Evolutionary conservation across 768 basidiomycete genomes (phyloP), one percentile per base, ranked within the genome.

Genomic region (Russula sp.): DNA sequence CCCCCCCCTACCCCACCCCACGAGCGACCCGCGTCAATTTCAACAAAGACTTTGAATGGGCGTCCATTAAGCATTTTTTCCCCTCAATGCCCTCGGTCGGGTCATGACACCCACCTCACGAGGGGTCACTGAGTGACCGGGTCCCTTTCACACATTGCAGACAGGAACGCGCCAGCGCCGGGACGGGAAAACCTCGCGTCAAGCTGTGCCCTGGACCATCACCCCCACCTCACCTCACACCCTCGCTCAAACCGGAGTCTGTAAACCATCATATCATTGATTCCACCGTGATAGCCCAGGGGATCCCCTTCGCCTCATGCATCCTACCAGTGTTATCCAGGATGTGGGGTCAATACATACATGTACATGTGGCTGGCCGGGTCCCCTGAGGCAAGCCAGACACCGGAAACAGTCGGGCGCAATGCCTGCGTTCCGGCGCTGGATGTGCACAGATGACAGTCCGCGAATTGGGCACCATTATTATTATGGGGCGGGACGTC

Each of bases 121-220:
- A 39, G 39, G 18, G 39, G 18, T 41, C 49, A 18, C 22, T n/a
- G n/a, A 13, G 14, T 29, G 51, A 6, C 43, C 25, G 18, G 25
- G 20, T 3, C 54, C 53, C 54, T 43, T 54, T 43, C 59, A 48
- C 18, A 16, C 38, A 34, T 20, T 2, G 10, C 29, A 39, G 42
- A 47, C 48, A 61, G 60, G 54, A 61, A 56, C 55, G 60, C 60
- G 55, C 55, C 42, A 51, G 60, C 53, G 59, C 59, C 46, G 46
- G 16, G 41, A 7, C 36, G 20, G 10, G n/a, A 8, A 14, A 11
- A 45, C 45, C 45, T 46, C 45, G 22, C 45, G 45, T 22, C 58
- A 45, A 42, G 53, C 54, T 49, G 41, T 42, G 45, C 53, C 45
- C 34, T 35, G 43, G 41, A 41, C 34, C 42, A n/a, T 18, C 46